Base-by-base conservation (phyloP, 2,329 filamentous ascomycete species). In the Penicillium carneum region DNA sequence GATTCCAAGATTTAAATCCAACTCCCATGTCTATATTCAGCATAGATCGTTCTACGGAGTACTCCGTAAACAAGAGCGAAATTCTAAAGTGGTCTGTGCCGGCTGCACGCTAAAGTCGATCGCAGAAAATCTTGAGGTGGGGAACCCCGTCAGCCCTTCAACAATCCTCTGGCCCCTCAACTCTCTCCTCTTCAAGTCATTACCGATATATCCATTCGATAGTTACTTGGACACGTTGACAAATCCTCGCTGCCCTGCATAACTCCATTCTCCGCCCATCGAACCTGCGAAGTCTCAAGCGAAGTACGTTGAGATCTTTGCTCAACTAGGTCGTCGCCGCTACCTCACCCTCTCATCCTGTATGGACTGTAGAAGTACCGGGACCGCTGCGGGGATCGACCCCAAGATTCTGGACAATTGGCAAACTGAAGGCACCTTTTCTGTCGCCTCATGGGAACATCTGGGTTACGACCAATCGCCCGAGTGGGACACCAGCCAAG, bases 351-450 rank as follows among this genome's bases (percentile, higher is more conserved):
- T 59, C 57, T 41, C 62, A 64, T 46, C 62, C 68, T 76, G 74
- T 73, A 78, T 78, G 76, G 76, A 78, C 74, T 71, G 70, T 69
- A 72, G 69, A 72, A 75, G 66, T 68, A 63, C 74, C 68, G 72
- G 70, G 55, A 72, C 72, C 58, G 71, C 73, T 72, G 71, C 76
- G 76, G 76, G 76, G 71, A 75, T 78, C 54, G 76, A 79, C 75
- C 74, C 76, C 73, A 78, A 77, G 68, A 77, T 78, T 47, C 70
- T 79, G 57, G 75, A 76, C 62, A 74, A 73, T 56, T 79, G 76
- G 75, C 75, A 78, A 71, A 71, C 74, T n/a, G 73, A 76, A 54
- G 63, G 70, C 57, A 66, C 67, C 26, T 77, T 76, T 64, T 72
- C 76, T 3, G 68, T 75, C 59, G 62, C 71, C 5, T 72, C 75